Conservation (phyloP, 2,329 filamentous ascomycete genomes). For the Fusarium tanahbumbuense region DNA sequence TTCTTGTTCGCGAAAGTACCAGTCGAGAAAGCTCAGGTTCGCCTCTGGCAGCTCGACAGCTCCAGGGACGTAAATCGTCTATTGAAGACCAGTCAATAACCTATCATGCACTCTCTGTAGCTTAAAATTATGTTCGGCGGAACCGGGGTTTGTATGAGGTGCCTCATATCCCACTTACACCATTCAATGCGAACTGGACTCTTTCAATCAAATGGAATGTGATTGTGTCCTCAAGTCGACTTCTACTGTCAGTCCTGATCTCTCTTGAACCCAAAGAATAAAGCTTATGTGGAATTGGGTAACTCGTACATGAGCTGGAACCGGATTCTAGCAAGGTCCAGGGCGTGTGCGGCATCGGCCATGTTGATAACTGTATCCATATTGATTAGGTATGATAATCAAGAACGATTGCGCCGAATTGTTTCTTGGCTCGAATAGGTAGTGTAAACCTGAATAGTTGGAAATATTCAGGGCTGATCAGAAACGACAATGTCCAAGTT, state of each 20-base stretch:
- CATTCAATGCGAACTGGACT: slow-evolving; percentile 95
- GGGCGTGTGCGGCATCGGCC: slow-evolving; percentile 82
- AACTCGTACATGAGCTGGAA: slow-evolving; percentile 85
- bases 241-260: slow-evolving; percentile 55
- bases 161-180: slow-evolving; percentile 44
- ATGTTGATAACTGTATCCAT: slow-evolving; percentile 96
- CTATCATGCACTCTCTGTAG: slow-evolving; percentile 13
- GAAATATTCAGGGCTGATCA: background rate
- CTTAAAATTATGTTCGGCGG: background rate
- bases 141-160: slow-evolving; percentile 32
- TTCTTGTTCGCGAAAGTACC: slow-evolving; percentile 91
- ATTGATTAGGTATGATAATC: slow-evolving; percentile 5
- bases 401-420: slow-evolving; percentile 6
- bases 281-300: background rate
- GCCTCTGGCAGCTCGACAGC: slow-evolving; percentile 81
- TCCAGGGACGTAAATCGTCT: slow-evolving; percentile 84
- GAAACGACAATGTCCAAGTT: background rate
- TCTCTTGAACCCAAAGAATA: background rate
- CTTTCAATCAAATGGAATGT: slow-evolving; percentile 97
- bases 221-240: slow-evolving; percentile 96
- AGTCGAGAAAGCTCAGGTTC: slow-evolving; percentile 88
- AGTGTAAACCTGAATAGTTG: background rate
- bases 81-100: slow-evolving; percentile 21
- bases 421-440: background rate
- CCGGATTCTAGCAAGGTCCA: slow-evolving; percentile 91